Evolutionary conservation across 208 protist species (phyloP), one percentile per base, ranked within the genome.

Genomic region (Trypanosoma lewisi): DNA sequence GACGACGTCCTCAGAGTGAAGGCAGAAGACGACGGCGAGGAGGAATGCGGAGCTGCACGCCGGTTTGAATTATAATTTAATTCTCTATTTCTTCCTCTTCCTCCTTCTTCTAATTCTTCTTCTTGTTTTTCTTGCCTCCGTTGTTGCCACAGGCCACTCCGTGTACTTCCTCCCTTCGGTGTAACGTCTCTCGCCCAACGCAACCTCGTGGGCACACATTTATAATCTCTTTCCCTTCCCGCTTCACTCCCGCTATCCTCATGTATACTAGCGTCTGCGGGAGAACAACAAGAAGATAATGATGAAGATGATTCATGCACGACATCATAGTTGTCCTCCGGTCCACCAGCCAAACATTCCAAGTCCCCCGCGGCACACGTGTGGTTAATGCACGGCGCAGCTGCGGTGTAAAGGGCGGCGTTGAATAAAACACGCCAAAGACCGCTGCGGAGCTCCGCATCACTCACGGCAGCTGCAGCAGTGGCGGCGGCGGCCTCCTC

Each of bases 401-500:
- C 59, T 16, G 82, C 56, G 55, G 78, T 88, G 69, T 88, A 91
- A 53, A 86, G 84, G 6, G 78, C 63, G 1, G 78, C 73, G 67
- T 91, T 91, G 57, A 83, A 87, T 1, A 91, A 44, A 5, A 70
- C 64, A 30, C 36, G 30, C 64, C 56, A 70, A 27, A 70, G 44
- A 11, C 64, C 44, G 16, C 50, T 30, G 8, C 42, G 45, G 57
- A 70, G 53, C 30, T 51, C 51, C 27, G 30, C 56, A 17, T 62
- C 42, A 11, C 25, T 62, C 37, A 39, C n/a, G n/a, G n/a, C n/a
- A n/a, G n/a, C n/a, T n/a, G n/a, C n/a, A 33, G 5, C 4, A 4
- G 16, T 25, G 7, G 4, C 5, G 19, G 19, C 45, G 9, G 1
- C 3, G 2, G 6, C 21, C 33, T 44, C 45, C 4, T 28, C 3